A percentile compares a stretch with the other conserved stretches of the same genome.
These are phyloP conservation scores for Trichoderma virens DNA, from an alignment of 495 filamentous ascomycete genomes.

Conservation along the genomic window DNA sequence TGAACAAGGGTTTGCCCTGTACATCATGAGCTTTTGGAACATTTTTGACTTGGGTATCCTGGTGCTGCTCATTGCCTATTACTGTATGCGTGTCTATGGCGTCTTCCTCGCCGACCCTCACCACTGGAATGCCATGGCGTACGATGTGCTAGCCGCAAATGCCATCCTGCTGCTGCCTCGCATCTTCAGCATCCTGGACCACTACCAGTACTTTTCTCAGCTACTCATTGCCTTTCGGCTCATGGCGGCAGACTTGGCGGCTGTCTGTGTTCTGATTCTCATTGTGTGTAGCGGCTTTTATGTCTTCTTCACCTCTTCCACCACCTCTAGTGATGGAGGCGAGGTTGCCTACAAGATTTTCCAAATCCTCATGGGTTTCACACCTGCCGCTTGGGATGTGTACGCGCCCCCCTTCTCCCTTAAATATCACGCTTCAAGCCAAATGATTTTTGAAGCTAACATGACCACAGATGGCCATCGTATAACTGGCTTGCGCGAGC, in stretches of 20 bases:
- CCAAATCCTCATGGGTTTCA: conserved; percentile 85
- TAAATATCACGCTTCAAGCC: background rate
- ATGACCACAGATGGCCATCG: conserved; percentile 52
- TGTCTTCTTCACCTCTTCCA: conserved; percentile 79
- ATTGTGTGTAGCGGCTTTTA: conserved; percentile 90
- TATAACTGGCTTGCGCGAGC: conserved; percentile 71
- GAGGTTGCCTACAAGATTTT: conserved; percentile 82
- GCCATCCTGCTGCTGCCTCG: conserved; percentile 84
- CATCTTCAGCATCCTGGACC: conserved; percentile 84
- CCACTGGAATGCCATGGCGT: conserved; percentile 67
- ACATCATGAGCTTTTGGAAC: conserved; percentile 97
- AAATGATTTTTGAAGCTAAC: background rate
- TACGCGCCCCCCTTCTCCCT: conserved; percentile 19
- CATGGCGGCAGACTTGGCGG: conserved; percentile 82
- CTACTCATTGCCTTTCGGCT: conserved; percentile 86
- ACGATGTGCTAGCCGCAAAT: conserved; percentile 83
- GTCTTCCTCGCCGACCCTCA: conserved; percentile 66
- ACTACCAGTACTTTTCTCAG: conserved; percentile 92
- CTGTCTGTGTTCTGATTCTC: conserved; percentile 72
- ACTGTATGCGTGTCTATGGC: conserved; percentile 79
- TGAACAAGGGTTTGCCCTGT: conserved; percentile 87
- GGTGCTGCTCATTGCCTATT: conserved; percentile 78
- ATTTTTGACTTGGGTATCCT: conserved; percentile 85
- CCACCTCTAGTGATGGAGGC: conserved; percentile 50
- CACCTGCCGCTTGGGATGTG: conserved; percentile 44